These are phyloP conservation scores for Colletotrichum liriopes DNA, from an alignment of 2,329 filamentous ascomycete genomes.

Conservation along the genomic window DNA sequence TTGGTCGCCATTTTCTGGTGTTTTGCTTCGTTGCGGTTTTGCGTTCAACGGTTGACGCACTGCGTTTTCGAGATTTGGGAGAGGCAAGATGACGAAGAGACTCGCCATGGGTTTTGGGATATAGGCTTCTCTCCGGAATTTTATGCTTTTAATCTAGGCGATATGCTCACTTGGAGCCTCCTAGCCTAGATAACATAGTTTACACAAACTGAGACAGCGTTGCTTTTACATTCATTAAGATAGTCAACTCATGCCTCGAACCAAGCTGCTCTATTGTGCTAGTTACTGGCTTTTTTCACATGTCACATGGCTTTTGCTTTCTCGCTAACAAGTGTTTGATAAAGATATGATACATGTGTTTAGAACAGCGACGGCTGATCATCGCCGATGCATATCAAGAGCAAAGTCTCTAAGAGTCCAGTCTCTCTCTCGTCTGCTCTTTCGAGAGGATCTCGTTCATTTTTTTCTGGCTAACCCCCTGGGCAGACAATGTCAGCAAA, in stretches of 20 bases:
- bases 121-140: background rate
- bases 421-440: too few species aligned
- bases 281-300: background rate
- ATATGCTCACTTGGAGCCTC: background rate
- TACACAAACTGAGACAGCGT: background rate
- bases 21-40: background rate
- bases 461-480: too few species aligned
- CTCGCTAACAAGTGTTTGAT: too few species aligned
- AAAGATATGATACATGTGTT: too few species aligned
- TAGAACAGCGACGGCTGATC: too few species aligned
- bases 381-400: too few species aligned
- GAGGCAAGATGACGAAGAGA: background rate
- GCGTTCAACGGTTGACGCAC: background rate
- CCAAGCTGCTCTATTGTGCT: accelerated
- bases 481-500: too few species aligned
- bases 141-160: too few species aligned
- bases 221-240: background rate
- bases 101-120: background rate
- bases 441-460: too few species aligned
- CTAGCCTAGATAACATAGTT: background rate
- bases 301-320: background rate
- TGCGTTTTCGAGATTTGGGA: background rate
- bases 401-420: too few species aligned
- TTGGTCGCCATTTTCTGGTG: background rate
- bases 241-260: too few species aligned